Base-by-base conservation (phyloP, 2,329 filamentous ascomycete species). In the Aciculosporium take region DNA sequence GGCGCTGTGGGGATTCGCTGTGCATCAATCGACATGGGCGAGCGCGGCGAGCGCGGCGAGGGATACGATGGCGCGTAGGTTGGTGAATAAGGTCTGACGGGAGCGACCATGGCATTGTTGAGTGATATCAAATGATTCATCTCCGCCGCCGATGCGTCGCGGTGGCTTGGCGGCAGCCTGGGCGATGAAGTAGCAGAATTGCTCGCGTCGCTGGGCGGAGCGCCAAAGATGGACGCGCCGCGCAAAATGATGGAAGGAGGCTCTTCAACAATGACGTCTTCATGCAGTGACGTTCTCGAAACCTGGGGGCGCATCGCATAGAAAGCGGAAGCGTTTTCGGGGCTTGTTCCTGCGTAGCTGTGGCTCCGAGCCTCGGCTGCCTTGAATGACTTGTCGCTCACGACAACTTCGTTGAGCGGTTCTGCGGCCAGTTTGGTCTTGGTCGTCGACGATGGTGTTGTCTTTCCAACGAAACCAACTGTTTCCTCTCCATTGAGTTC, bases 1-100 rank as follows among this genome's bases (percentile, higher is more conserved):
- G 81, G 76, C 2, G 83, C 79, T 2, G 83, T 87, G 5, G 81
- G 84, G 23, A 86, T 73, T 17, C 80, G 73, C 40, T 83, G 79
- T 1, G 74, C 74, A 47, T 88, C 83, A 42, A 84, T 78, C 4
- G 76, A 79, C 59, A 83, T 66, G 44, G 78, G 67, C 45, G 80
- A 73, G 40, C 81, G 74, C 0, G 78, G 67, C 45, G 80, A 73
- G 40, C 81, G 74, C 0, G 82, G 83, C 5, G 82, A 86, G 1
- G 81, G 72, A 18, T 51, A 44, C 53, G 79, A 71, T 0, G 82
- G 76, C 38, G 76, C 66, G 47, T 74, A 70, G 39, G 73, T 71
- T 45, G 75, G 72, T 31, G 82, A 74, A 40, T 79, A 76, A 7
- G 81, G 79, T 57, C 80, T 78, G 47, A 74, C 56, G n/a, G 74